Conservation (phyloP, 1,284 basidiomycete species). For the Psilocybe mexicana region DNA sequence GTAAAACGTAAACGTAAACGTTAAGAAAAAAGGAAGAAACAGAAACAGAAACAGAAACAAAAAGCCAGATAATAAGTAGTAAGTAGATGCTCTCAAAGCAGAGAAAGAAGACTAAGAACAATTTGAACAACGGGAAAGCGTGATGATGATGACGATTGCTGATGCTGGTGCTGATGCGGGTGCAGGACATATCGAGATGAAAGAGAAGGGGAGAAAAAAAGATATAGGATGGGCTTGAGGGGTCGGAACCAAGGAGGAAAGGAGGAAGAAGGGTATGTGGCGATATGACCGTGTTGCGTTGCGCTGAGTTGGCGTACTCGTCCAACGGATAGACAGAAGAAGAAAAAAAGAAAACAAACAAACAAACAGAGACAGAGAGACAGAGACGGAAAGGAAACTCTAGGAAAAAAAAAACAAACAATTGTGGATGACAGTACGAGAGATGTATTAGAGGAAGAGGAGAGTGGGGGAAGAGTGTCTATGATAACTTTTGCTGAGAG, state of each 20-base stretch:
- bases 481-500: too few relatives aligned
- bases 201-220: background rate
- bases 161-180: background rate
- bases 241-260: too few relatives aligned
- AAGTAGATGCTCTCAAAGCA: background rate
- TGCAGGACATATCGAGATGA: background rate
- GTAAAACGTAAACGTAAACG: too few relatives aligned
- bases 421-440: background rate
- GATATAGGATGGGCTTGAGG: too few relatives aligned
- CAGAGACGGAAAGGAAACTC: background rate
- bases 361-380: background rate
- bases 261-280: too few relatives aligned
- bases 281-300: too few relatives aligned
- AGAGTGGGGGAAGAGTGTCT: background rate
- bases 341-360: too few relatives aligned
- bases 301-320: too few relatives aligned
- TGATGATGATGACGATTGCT: background rate
- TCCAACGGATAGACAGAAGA: too few relatives aligned
- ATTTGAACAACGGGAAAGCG: background rate
- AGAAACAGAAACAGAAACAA: background rate
- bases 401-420: background rate
- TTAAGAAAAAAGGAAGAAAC: too few relatives aligned
- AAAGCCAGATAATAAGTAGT: background rate
- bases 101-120: background rate
- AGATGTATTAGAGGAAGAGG: background rate